Conservation (phyloP, 2,329 filamentous ascomycete genomes). For the Torrubiella hemipterigena region DNA sequence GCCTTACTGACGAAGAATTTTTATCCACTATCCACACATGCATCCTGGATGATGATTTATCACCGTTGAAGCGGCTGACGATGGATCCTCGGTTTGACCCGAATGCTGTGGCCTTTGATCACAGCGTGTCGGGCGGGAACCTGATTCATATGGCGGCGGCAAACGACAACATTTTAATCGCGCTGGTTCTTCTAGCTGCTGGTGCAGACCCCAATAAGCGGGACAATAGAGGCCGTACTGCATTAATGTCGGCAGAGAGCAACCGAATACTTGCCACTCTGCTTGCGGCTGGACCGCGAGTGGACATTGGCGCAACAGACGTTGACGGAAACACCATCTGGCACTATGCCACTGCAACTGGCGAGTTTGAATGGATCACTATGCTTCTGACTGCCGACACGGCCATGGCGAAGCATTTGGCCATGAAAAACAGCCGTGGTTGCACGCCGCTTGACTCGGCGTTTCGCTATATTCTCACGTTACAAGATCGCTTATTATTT, state of each 20-base stretch:
- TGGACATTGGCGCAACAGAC: conserved; percentile 12
- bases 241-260: conserved; percentile 21
- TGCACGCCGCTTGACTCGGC: conserved; percentile 20
- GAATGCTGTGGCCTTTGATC: conserved; percentile 11
- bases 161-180: conserved; percentile 12
- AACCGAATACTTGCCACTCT: conserved; percentile 13
- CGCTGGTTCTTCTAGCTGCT: conserved; percentile 15
- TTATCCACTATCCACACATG: conserved; percentile 11
- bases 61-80: conserved; percentile 14
- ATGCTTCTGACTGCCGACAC: conserved; percentile 19
- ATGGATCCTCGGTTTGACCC: conserved; percentile 19
- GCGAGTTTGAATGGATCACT: conserved; percentile 15
- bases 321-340: conserved; percentile 21
- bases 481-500: not conserved
- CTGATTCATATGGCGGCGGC: conserved; percentile 20
- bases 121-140: conserved; percentile 10
- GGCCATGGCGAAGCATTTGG: conserved; percentile 14
- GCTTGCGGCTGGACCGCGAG: conserved; percentile 13
- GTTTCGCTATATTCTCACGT: conserved; percentile 9
- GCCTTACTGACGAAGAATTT: conserved; percentile 12
- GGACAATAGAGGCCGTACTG: conserved; percentile 19
- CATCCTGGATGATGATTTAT: conserved; percentile 13
- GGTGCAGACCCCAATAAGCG: conserved; percentile 15
- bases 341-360: conserved; percentile 22
- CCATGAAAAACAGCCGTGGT: conserved; percentile 8